These are phyloP conservation scores for Prinsepia uniflora DNA, from an alignment of 306 rosid species.

Conservation along the genomic window DNA sequence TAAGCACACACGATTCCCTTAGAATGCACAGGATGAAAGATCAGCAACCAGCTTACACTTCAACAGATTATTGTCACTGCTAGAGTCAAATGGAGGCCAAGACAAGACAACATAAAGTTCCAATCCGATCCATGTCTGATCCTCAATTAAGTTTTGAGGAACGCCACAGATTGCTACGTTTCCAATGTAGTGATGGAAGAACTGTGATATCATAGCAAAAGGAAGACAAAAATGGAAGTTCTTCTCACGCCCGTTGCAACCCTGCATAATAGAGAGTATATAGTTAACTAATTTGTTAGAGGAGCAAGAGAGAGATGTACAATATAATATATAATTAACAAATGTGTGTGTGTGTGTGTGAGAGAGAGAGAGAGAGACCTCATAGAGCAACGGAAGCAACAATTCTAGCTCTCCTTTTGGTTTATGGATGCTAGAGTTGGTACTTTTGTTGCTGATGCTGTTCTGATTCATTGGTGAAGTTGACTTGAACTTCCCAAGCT, in stretches of 20 bases:
- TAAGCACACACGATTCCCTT: too few species aligned
- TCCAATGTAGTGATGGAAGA: slow-evolving; percentile 2
- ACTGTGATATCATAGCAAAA: neutral
- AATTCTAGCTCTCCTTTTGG: neutral
- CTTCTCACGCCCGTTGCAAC: neutral
- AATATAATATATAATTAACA: too few species aligned
- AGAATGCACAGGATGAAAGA: too few species aligned
- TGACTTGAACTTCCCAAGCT: neutral
- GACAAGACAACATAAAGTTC: neutral
- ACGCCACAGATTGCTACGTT: neutral
- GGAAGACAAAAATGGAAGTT: neutral
- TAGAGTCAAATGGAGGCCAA: neutral
- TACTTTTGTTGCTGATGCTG: too few species aligned
- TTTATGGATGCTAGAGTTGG: too few species aligned
- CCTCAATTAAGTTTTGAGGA: neutral
- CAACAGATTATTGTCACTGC: too few species aligned
- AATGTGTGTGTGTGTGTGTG: too few species aligned
- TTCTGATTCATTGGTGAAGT: neutral
- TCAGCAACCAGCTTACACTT: too few species aligned
- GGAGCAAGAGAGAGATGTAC: too few species aligned
- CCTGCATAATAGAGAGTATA: neutral
- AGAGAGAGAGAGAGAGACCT: neutral
- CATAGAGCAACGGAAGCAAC: neutral
- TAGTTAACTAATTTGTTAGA: neutral
- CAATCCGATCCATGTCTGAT: slow-evolving; percentile 6